Conservation (phyloP, 192 early-diverging fungal genomes). For the Coemansia sp. region DNA sequence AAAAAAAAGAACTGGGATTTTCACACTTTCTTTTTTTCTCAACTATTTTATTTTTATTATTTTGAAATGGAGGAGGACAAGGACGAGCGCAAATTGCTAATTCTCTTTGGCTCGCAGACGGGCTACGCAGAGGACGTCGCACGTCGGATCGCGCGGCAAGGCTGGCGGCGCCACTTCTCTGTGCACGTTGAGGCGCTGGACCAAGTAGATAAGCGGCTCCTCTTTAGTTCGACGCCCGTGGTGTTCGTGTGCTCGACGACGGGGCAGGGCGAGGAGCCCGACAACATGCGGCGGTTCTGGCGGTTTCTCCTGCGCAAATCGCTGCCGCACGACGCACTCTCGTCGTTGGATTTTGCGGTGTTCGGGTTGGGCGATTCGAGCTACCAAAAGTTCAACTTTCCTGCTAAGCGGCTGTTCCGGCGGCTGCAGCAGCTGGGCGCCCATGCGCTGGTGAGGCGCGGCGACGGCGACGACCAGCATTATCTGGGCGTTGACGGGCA, state of each 20-base stretch:
- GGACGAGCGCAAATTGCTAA: slow-evolving; percentile 50
- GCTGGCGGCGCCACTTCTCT: slow-evolving; percentile 70
- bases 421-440: slow-evolving; percentile 87
- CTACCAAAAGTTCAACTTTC: slow-evolving; percentile 91
- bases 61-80: slow-evolving; percentile 5
- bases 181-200: slow-evolving; percentile 73
- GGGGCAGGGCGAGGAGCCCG: slow-evolving; percentile 90
- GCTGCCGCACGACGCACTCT: slow-evolving; percentile 64
- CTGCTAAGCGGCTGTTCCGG: slow-evolving; percentile 88
- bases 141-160: slow-evolving; percentile 78
- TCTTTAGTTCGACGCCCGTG: slow-evolving; percentile 9
- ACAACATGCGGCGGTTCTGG: slow-evolving; percentile 96
- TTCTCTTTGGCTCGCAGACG: slow-evolving; percentile 92
- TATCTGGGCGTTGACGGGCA: slow-evolving; percentile 88
- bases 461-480: slow-evolving; percentile 96
- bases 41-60: background rate
- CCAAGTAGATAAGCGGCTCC: slow-evolving; percentile 61
- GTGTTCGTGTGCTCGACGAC: slow-evolving; percentile 92
- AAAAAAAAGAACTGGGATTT: too few species aligned
- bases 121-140: slow-evolving; percentile 92
- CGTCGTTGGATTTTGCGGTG: slow-evolving; percentile 74
- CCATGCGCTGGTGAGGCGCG: slow-evolving; percentile 61
- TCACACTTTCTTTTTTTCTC: background rate
- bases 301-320: slow-evolving; percentile 83
- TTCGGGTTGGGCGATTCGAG: slow-evolving; percentile 97